These are phyloP conservation scores for Paspalum notatum DNA, from an alignment of 176 grass and related monocot genomes.

Conservation along the genomic window DNA sequence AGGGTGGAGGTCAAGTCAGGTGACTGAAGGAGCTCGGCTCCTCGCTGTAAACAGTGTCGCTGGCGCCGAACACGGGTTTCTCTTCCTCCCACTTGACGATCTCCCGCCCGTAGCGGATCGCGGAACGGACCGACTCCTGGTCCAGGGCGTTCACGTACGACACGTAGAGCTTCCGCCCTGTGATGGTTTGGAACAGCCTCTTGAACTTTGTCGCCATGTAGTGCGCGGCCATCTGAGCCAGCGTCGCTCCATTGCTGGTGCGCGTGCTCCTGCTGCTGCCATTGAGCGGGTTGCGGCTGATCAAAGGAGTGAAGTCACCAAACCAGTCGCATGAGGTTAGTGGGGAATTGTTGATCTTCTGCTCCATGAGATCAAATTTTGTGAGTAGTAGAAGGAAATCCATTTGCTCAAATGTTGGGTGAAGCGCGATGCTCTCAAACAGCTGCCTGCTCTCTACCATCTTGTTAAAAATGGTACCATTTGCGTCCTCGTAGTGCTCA, in stretches of 20 bases:
- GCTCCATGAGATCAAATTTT: constrained; percentile 87
- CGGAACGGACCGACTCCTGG: constrained; percentile 55
- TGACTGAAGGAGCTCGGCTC: constrained; percentile 73
- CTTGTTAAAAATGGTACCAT: constrained; percentile 61
- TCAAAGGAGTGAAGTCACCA: constrained; percentile 64
- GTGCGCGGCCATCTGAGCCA: constrained; percentile 70
- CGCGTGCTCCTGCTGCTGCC: constrained; percentile 26
- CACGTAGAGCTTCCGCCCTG: constrained; percentile 66
- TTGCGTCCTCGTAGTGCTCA: constrained; percentile 63
- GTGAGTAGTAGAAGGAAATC: constrained; percentile 77
- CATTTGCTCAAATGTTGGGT: constrained; percentile 66
- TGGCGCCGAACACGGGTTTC: constrained; percentile 50
- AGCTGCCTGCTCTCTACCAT: constrained; percentile 84
- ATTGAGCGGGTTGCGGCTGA: constrained; percentile 44
- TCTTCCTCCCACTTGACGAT: constrained; percentile 92
- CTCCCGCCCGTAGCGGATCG: constrained; percentile 66
- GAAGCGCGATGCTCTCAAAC: constrained; percentile 65
- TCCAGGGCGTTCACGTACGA: constrained; percentile 66
- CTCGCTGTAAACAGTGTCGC: constrained; percentile 67
- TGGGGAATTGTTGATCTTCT: constrained; percentile 73
- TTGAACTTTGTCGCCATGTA: constrained; percentile 85
- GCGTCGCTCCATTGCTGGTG: constrained; percentile 40
- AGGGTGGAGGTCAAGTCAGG: constrained; percentile 21
- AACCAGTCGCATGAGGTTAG: constrained; percentile 85
- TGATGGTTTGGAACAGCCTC: constrained; percentile 68